Percentiles rank a stretch among this genome's conserved stretches.
These are phyloP conservation scores for Tuber calosporum DNA, from an alignment of 495 filamentous ascomycete species.

Conservation along the genomic window DNA sequence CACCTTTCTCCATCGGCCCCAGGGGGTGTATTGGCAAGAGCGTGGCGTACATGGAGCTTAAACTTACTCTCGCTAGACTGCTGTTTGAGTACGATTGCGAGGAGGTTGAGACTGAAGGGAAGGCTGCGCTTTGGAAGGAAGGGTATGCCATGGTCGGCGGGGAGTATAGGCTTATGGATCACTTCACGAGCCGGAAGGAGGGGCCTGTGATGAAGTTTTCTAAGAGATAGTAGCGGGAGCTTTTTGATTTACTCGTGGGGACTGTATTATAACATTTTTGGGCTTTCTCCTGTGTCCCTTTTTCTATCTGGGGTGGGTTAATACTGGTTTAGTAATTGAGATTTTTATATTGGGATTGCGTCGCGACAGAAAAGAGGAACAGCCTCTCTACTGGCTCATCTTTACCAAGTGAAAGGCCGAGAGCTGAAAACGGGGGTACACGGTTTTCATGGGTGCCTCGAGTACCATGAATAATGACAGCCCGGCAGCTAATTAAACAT, in stretches of 20 bases:
- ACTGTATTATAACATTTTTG: neutral
- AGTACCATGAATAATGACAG: too few species aligned
- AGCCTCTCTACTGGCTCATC: too few species aligned
- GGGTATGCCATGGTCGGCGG: slow-evolving; percentile 28
- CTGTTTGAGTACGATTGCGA: slow-evolving; percentile 41
- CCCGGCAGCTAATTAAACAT: too few species aligned
- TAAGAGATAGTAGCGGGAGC: slow-evolving; percentile 8
- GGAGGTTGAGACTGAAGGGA: slow-evolving; percentile 30
- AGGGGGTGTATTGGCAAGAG: slow-evolving; percentile 54
- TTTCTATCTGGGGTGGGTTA: neutral
- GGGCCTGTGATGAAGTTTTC: slow-evolving; percentile 34
- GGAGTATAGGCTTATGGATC: slow-evolving; percentile 39
- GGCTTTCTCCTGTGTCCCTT: neutral
- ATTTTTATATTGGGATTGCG: neutral
- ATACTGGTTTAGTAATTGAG: neutral
- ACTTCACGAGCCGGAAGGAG: slow-evolving; percentile 40
- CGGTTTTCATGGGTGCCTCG: too few species aligned
- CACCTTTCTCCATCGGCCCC: slow-evolving; percentile 54
- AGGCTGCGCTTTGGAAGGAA: slow-evolving; percentile 33
- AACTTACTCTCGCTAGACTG: slow-evolving; percentile 49
- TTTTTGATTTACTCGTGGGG: neutral
- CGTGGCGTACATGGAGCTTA: slow-evolving; percentile 54
- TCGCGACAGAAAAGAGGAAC: too few species aligned
- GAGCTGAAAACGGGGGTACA: too few species aligned
- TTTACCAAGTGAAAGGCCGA: too few species aligned